These are phyloP conservation scores for Paramecium biaurelia DNA, from an alignment of 73 alveolate species.

Conservation along the genomic window DNA sequence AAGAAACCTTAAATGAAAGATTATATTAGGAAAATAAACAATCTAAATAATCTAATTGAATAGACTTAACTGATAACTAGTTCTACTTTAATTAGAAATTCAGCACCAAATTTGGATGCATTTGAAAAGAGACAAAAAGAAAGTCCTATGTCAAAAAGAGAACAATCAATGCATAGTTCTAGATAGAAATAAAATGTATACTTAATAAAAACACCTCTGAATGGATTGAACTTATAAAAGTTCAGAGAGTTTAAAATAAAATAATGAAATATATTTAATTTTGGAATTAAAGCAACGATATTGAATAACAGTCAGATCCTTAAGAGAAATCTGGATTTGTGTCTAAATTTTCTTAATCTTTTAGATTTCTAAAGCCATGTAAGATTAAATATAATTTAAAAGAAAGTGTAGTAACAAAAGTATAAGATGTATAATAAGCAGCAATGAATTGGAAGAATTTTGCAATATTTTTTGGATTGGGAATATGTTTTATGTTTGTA, in stretches of 20 bases:
- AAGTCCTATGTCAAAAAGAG: not conserved
- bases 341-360: not conserved
- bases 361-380: conserved; percentile 8
- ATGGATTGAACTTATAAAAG: not conserved
- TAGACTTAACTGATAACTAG: not conserved
- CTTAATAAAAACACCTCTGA: not conserved
- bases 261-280: conserved; percentile 22
- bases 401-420: conserved; percentile 18
- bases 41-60: not conserved
- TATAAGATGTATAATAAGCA: conserved; percentile 60
- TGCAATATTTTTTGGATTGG: conserved; percentile 52
- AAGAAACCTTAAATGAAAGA: not conserved
- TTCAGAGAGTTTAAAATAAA: conserved; percentile 11
- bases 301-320: not conserved
- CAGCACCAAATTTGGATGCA: not conserved
- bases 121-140: not conserved
- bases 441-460: conserved; percentile 62
- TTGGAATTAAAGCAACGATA: not conserved
- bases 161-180: not conserved
- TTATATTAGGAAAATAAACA: not conserved
- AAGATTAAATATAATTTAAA: not conserved
- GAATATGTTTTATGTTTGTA: conserved; percentile 13
- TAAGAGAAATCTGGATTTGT: not conserved
- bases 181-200: not conserved
- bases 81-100: not conserved